These are phyloP conservation scores for Gremmenia infestans DNA, from an alignment of 2,329 filamentous ascomycete genomes.

Conservation along the genomic window DNA sequence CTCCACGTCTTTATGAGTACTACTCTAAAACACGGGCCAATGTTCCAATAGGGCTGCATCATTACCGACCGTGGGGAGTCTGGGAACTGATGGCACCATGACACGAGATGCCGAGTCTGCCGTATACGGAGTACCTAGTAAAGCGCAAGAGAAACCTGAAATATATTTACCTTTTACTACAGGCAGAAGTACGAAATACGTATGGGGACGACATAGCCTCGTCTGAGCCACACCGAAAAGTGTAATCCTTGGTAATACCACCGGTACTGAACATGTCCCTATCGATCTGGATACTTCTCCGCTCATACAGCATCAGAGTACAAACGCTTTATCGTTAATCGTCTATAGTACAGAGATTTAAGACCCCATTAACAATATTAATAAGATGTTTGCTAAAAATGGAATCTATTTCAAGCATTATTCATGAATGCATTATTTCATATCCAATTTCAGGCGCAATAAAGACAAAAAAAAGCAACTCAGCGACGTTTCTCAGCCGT, in stretches of 20 bases:
- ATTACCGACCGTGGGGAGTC: neutral
- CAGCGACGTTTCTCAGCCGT: conserved; percentile 8
- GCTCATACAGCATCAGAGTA: too few relatives aligned
- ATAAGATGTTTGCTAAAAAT: neutral
- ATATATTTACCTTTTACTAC: neutral
- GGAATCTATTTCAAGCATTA: neutral
- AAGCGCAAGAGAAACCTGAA: neutral
- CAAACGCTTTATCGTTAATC: neutral
- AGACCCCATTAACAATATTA: neutral
- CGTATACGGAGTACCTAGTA: neutral
- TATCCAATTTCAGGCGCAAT: too few relatives aligned
- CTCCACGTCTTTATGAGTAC: neutral
- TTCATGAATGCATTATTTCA: too few relatives aligned
- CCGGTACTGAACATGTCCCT: too few relatives aligned
- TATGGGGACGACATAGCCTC: too few relatives aligned
- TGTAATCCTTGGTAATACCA: too few relatives aligned
- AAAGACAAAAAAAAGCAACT: neutral
- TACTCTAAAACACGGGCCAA: neutral
- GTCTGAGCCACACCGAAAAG: too few relatives aligned
- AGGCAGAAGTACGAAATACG: too few relatives aligned
- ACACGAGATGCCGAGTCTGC: conserved; percentile 3
- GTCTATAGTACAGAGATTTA: neutral
- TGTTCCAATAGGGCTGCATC: neutral
- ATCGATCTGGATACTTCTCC: too few relatives aligned
- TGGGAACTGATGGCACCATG: neutral